A percentile compares a stretch with the other conserved stretches of the same genome.
Evolutionary conservation across 805 yeast genomes (phyloP).

Genomic region (Barnettozyma sp.): DNA sequence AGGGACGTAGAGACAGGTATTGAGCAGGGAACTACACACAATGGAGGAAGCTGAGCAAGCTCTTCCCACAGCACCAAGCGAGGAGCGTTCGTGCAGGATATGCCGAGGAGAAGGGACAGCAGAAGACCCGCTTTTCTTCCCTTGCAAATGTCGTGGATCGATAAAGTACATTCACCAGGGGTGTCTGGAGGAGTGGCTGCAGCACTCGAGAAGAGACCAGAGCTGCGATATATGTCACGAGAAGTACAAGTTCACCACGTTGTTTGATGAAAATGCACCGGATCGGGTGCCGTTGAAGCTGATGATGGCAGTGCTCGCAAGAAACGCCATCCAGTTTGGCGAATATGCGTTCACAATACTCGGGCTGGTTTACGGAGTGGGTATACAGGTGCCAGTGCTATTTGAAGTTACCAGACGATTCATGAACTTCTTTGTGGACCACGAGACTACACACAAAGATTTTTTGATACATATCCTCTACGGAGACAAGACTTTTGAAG

Average conservation of each 20-base stretch:
- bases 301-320: conserved; percentile 35
- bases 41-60: not conserved
- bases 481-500: conserved; percentile 15
- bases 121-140: conserved; percentile 77
- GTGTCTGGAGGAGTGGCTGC: conserved; percentile 84
- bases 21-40: not conserved
- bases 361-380: conserved; percentile 32
- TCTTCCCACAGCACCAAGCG: not conserved
- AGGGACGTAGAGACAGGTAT: too few species aligned
- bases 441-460: conserved; percentile 37
- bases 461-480: conserved; percentile 22
- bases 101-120: conserved; percentile 87
- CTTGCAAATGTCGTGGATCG: conserved; percentile 91
- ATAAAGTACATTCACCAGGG: conserved; percentile 91
- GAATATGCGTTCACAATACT: conserved; percentile 18
- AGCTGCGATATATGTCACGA: conserved; percentile 87
- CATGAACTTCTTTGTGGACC: conserved; percentile 51
- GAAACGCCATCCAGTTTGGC: conserved; percentile 15
- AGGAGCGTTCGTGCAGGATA: conserved; percentile 70
- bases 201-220: conserved; percentile 44
- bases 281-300: conserved; percentile 47
- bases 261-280: conserved; percentile 63
- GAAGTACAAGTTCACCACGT: conserved; percentile 59
- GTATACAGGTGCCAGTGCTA: conserved; percentile 50
- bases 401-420: conserved; percentile 50